Evolutionary conservation across 768 basidiomycete species (phyloP), one percentile per base, ranked within the genome.

Genomic region (Podaxis mareebaensis): DNA sequence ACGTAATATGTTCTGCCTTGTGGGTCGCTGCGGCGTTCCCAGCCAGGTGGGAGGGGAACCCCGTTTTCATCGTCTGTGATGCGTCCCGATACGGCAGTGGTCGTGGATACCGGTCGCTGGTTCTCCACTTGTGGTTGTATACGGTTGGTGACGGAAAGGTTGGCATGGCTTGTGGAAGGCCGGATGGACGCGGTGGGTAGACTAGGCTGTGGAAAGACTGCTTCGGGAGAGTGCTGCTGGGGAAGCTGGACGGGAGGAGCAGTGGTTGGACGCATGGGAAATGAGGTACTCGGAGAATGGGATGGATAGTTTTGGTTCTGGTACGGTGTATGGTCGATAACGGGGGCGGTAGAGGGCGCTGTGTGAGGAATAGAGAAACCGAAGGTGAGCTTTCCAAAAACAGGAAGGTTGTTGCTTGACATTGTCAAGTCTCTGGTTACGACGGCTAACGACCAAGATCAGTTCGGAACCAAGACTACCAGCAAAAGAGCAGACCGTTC

Each of bases 381-480:
- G 69, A 95, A 86, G 65, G 90, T 85, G 64, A 95, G 81, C 75
- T 90, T 92, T 26, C 94, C 94, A 73, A 90, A 90, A 0, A 95
- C 94, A 49, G 86, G 83, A 24, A 91, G 82, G 68, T 88, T 86
- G 74, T 92, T 91, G 64, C 87, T 89, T 49, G 88, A 85, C 80
- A 83, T 82, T 46, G 86, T 84, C 56, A 93, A 82, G 70, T 96
- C 93, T 61, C 81, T 83, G 49, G 87, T 91, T 67, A 93, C 85
- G 69, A 88, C 82, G 67, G 87, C 91, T 73, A 61, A 69, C 63
- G 58, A 54, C 64, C 44, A 64, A 20, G 57, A 67, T 61, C 66
- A 72, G 64, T 66, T 33, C 59, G 60, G 60, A 54, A 58, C 30
- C 39, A 60, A 58, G 26, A 68, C 38, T 63, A 66, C 64, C 51